A percentile compares a stretch with the other conserved stretches of the same genome.
phyloP scores from a whole-genome alignment of 257 asterid genomes.

The Solanum ossicruentum region DNA sequence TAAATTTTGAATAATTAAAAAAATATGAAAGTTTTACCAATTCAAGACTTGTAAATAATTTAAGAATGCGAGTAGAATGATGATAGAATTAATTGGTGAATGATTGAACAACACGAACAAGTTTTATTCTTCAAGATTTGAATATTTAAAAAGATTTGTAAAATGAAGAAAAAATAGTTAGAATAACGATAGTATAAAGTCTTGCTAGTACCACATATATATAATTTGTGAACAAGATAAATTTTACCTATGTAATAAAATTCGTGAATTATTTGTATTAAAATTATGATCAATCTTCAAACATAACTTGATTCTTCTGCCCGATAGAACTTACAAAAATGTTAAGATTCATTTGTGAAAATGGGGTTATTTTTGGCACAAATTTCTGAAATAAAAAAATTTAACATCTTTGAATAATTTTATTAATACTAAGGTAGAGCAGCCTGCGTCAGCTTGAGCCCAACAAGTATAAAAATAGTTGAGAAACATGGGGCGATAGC shows the following conservation, averaged over 20 bases:
- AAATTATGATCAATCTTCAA: not conserved
- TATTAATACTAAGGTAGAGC: not conserved
- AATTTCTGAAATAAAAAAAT: not conserved
- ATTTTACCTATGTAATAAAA: not conserved
- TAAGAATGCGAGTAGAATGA: not conserved
- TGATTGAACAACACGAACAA: not conserved
- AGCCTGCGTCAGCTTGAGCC: too few relatives aligned
- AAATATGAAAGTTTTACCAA: not conserved
- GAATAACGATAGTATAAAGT: not conserved
- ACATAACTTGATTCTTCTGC: not conserved
- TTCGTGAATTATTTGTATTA: not conserved
- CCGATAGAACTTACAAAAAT: not conserved
- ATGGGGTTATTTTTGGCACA: not conserved
- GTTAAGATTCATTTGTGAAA: not conserved
- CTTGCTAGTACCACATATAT: not conserved
- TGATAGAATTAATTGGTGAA: not conserved
- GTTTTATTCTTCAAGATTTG: not conserved
- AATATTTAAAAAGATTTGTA: not conserved
- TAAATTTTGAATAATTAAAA: not conserved
- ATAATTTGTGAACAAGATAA: not conserved
- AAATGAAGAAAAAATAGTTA: not conserved
- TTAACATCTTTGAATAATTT: not conserved
- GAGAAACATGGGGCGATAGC: too few relatives aligned
- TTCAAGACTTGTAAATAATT: not conserved
- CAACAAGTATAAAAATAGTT: too few relatives aligned